Evolutionary conservation across 2,329 filamentous ascomycete genomes (phyloP).

Genomic region (Botryosphaeria dothidea): DNA sequence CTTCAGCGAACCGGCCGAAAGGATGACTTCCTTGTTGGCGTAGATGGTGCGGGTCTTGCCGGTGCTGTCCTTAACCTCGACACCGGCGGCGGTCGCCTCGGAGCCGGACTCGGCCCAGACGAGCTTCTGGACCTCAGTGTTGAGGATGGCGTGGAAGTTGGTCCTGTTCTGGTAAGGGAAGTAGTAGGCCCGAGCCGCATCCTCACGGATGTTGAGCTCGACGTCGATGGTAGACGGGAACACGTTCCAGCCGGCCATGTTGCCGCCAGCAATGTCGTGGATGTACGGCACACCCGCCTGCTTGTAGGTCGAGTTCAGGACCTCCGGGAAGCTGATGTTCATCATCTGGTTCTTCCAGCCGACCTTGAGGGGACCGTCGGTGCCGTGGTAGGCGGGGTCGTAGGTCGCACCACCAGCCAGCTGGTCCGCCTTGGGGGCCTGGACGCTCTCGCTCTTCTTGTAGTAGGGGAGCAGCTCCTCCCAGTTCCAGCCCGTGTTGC

Average conservation of each 20-base stretch:
- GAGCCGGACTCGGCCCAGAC: conserved; percentile 32
- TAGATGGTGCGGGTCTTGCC: conserved; percentile 25
- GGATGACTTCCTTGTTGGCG: conserved; percentile 33
- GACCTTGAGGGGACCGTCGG: conserved; percentile 28
- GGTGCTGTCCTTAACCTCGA: conserved; percentile 28
- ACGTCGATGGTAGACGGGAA: conserved; percentile 46
- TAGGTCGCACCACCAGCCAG: conserved; percentile 29
- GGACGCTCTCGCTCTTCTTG: conserved; percentile 29
- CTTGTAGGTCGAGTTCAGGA: conserved; percentile 40
- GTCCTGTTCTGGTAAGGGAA: conserved; percentile 39
- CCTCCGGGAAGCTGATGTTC: conserved; percentile 27
- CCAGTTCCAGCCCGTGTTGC: conserved; percentile 38
- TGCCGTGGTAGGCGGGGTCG: conserved; percentile 27
- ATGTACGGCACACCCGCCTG: conserved; percentile 41
- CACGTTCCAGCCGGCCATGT: conserved; percentile 46
- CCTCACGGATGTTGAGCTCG: conserved; percentile 41
- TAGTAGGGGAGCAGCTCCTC: conserved; percentile 32
- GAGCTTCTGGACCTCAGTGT: conserved; percentile 44
- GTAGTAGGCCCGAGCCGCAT: conserved; percentile 52
- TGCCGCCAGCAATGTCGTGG: conserved; percentile 44
- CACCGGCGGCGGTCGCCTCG: conserved; percentile 26
- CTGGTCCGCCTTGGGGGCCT: conserved; percentile 25
- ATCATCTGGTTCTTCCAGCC: conserved; percentile 32
- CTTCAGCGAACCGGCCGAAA: conserved; percentile 37
- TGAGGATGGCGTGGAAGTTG: conserved; percentile 47